Conservation (phyloP, 371 early-diverging fungal species). For the Mucor plumbeus region DNA sequence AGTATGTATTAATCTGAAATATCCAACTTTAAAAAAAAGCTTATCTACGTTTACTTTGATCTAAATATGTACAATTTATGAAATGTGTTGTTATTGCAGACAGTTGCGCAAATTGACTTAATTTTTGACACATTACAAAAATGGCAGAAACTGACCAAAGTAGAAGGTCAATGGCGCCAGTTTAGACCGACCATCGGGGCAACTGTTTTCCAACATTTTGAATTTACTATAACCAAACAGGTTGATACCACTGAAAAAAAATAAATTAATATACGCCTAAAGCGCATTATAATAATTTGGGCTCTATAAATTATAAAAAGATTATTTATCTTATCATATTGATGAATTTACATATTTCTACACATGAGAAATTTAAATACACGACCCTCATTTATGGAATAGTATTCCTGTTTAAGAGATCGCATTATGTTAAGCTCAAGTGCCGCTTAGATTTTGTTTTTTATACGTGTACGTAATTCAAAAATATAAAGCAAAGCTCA, state of each 20-base stretch:
- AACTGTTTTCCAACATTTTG: not conserved
- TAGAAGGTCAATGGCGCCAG: not conserved
- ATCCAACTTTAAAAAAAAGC: not conserved
- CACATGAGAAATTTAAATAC: too few species aligned
- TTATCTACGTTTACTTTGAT: not conserved
- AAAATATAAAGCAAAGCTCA: not conserved
- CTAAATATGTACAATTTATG: not conserved
- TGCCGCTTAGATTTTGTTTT: not conserved
- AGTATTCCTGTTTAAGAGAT: not conserved
- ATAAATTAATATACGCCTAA: not conserved
- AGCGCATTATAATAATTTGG: too few species aligned
- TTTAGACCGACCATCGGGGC: constrained; percentile 4
- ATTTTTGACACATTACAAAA: constrained; percentile 9
- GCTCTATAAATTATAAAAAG: too few species aligned
- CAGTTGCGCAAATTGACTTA: not conserved
- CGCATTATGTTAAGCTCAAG: not conserved
- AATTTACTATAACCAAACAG: not conserved
- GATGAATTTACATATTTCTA: too few species aligned
- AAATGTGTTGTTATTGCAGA: not conserved
- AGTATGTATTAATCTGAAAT: too few species aligned
- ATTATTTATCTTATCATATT: too few species aligned
- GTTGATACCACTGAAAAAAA: not conserved
- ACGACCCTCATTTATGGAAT: not conserved
- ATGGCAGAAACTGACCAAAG: constrained; percentile 15
- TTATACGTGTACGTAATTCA: not conserved